phyloP scores from a whole-genome alignment of 2,329 filamentous ascomycete genomes.

The Penicillium sp. region DNA sequence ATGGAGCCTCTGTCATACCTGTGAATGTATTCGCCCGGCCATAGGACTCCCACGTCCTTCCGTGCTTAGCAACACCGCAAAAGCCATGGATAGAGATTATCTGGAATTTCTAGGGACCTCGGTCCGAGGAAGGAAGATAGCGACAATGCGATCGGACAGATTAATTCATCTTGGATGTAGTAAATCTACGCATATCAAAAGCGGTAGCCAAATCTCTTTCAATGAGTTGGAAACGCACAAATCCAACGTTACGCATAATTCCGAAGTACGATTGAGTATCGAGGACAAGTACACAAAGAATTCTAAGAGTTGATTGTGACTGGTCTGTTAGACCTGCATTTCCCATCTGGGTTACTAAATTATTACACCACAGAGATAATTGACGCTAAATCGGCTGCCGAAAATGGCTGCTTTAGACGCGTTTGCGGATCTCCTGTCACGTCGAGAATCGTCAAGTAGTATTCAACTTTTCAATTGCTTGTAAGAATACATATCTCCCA shows the following conservation, averaged over 20 bases:
- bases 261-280: neutral
- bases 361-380: neutral
- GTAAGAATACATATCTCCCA: neutral
- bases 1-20: neutral
- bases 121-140: neutral
- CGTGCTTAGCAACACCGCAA: neutral
- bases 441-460: neutral
- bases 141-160: too few species aligned
- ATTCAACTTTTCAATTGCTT: neutral
- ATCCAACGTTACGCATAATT: neutral
- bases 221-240: neutral
- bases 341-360: neutral
- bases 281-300: too few species aligned
- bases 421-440: neutral
- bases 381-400: neutral
- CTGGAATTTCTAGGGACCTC: neutral
- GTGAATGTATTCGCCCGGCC: neutral
- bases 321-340: neutral
- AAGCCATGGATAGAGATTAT: neutral
- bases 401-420: neutral
- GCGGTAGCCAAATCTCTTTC: neutral
- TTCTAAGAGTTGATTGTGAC: neutral
- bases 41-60: neutral
- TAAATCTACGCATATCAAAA: neutral
- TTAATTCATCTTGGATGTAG: neutral